Conservation (phyloP, 352 stramenopile genomes). For the Phytophthora pinifolia region DNA sequence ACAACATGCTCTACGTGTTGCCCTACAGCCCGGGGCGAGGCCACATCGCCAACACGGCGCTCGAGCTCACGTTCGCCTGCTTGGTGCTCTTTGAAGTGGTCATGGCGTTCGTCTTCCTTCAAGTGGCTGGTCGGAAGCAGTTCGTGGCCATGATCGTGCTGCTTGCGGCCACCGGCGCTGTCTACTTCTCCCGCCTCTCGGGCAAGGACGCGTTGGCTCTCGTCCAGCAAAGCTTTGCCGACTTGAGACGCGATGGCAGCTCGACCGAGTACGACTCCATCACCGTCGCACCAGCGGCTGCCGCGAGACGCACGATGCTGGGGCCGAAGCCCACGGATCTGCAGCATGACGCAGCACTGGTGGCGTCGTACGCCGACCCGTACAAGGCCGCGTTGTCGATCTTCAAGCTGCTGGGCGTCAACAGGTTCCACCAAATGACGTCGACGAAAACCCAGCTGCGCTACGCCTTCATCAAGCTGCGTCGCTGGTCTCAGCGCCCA, state of each 20-base stretch:
- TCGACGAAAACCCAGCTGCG: constrained; percentile 54
- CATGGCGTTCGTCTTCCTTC: constrained; percentile 74
- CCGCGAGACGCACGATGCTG: constrained; percentile 38
- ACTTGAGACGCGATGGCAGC: constrained; percentile 23
- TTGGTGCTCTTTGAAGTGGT: constrained; percentile 73
- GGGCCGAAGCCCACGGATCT: constrained; percentile 38
- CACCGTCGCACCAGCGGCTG: constrained; percentile 21
- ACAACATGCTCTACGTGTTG: constrained; percentile 82
- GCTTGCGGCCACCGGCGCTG: constrained; percentile 38
- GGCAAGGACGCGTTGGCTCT: constrained; percentile 35
- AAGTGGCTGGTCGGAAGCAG: constrained; percentile 52
- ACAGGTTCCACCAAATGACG: constrained; percentile 72
- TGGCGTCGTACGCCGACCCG: constrained; percentile 67
- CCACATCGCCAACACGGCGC: constrained; percentile 62
- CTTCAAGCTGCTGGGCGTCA: constrained; percentile 67
- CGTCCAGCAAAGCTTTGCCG: constrained; percentile 36
- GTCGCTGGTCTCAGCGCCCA: constrained; percentile 41
- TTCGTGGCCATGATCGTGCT: constrained; percentile 66
- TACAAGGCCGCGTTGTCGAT: constrained; percentile 76
- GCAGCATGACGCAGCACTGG: constrained; percentile 37
- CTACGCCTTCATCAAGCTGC: constrained; percentile 63
- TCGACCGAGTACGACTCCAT: constrained; percentile 20
- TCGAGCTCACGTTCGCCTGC: constrained; percentile 64
- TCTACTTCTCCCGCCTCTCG: constrained; percentile 60
- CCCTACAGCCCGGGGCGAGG: constrained; percentile 66